Evolutionary conservation across 345 rosid genomes (phyloP), one percentile per base, ranked within the genome.

Genomic region (Brassica cretica): DNA sequence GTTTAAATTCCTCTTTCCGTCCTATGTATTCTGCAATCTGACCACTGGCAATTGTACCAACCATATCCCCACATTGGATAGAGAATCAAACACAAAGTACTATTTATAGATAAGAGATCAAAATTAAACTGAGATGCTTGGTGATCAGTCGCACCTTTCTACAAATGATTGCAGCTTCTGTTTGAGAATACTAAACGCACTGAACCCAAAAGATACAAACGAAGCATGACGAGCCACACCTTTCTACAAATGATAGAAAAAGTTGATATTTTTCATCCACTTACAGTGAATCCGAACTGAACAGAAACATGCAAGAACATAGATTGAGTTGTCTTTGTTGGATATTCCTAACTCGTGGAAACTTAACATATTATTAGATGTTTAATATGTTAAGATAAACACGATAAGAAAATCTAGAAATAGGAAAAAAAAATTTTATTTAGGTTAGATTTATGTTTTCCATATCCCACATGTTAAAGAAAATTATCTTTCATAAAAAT

Each of bases 61-160:
- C 90, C 99, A 95, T 95, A 74, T 98, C 62, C 98, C 99, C 79
- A 95, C 99, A 88, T 93, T 95, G 32, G 98, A 93, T 18, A 95
- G 77, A 55, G 97, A 95, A 72, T 91, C 99, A 76, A 95, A 95
- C 64, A 86, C 65, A 67, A 98, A 95, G 76, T 58, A 95, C 99
- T 95, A 68, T 33, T 16, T 51, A 59, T 29, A 55, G 19, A 69
- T 59, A 10, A 64, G 6, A 70, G 66, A 44, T 29, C 3, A 91
- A 88, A 0, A 89, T 70, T 66, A 95, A 93, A 14, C 83, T 84
- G 46, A 95, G 99, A 82, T 95, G 94, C 25, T 82, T 53, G 6
- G 85, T 21, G 24, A 21, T 21, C 24, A 21, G 24, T 21, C 24
- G 2, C 24, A 21, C 24, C 24, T 21, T 21, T 21, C 24, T 21